Percentiles rank a stretch among this genome's conserved stretches.
These are phyloP conservation scores for Helichrysum umbraculigerum DNA, from an alignment of 129 eudicot species.

Conservation along the genomic window DNA sequence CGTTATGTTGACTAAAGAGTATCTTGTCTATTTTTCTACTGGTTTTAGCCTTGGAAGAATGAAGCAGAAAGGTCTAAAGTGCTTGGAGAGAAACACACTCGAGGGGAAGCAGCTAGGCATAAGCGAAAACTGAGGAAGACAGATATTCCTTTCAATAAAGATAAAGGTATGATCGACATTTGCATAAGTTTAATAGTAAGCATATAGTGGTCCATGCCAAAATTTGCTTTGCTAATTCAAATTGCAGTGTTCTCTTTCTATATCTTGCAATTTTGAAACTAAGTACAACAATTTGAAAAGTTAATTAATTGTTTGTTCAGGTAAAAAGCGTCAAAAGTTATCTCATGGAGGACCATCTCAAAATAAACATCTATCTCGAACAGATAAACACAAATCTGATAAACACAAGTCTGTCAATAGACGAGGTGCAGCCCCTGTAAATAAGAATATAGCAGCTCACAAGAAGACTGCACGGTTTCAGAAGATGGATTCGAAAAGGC, in stretches of 20 bases:
- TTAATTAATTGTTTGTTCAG: constrained; percentile 18
- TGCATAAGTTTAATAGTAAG: no score
- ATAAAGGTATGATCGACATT: constrained; percentile 32
- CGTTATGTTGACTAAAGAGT: background rate
- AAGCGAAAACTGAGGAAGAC: constrained; percentile 46
- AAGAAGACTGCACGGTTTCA: constrained; percentile 10
- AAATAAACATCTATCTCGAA: constrained; percentile 20
- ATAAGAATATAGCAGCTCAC: constrained; percentile 7
- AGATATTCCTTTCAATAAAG: constrained; percentile 15
- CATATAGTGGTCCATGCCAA: background rate
- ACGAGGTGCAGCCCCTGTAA: background rate
- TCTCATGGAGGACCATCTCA: constrained; percentile 22
- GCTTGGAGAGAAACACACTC: constrained; percentile 72
- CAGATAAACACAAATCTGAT: background rate
- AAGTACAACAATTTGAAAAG: background rate
- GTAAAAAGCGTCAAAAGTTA: constrained; percentile 42
- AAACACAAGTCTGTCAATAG: background rate
- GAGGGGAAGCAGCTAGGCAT: constrained; percentile 71
- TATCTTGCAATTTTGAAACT: background rate
- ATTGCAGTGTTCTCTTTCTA: background rate
- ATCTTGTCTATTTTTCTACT: background rate
- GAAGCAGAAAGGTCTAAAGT: constrained; percentile 68
- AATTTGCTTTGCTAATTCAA: background rate
- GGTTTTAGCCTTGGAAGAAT: constrained; percentile 66
- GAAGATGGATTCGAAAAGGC: background rate